Evolutionary conservation across 805 yeast species (phyloP).

Genomic region (Ascoidea tarda): DNA sequence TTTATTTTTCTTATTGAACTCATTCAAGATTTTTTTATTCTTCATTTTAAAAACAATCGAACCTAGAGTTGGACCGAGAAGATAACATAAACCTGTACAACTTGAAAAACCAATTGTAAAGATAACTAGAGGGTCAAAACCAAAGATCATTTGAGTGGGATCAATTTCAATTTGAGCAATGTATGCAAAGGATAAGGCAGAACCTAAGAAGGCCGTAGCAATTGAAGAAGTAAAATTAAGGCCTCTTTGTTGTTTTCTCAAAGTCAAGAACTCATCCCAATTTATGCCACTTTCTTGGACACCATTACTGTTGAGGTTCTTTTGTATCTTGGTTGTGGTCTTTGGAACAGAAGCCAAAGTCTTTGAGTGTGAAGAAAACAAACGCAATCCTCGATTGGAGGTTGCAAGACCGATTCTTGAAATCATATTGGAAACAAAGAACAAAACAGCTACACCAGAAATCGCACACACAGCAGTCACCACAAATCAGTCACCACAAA

Average conservation of each 20-base stretch:
- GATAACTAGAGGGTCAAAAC: conserved; percentile 80
- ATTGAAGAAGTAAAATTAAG: conserved; percentile 56
- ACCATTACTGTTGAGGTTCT: too few relatives aligned
- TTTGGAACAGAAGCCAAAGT: too few relatives aligned
- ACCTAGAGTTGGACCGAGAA: conserved; percentile 76
- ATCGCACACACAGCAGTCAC: too few relatives aligned
- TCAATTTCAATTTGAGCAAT: conserved; percentile 77
- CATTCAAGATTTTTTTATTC: conserved; percentile 29
- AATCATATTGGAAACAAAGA: too few relatives aligned
- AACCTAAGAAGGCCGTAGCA: conserved; percentile 52
- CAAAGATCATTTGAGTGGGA: conserved; percentile 73
- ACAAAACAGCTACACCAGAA: too few relatives aligned
- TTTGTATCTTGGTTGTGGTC: too few relatives aligned
- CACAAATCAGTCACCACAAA: too few relatives aligned
- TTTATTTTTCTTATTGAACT: conserved; percentile 50
- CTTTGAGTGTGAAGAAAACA: too few relatives aligned
- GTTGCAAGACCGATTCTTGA: too few relatives aligned
- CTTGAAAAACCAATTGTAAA: conserved; percentile 59
- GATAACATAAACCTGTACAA: conserved; percentile 65
- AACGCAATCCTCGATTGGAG: too few relatives aligned
- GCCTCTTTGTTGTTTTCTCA: conserved; percentile 64
- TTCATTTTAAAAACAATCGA: conserved; percentile 48
- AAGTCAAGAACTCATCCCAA: conserved; percentile 71
- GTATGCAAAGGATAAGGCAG: conserved; percentile 56
- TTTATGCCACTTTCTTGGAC: not conserved